Percentiles rank a stretch among this genome's conserved stretches.
Evolutionary conservation across 2,329 filamentous ascomycete species (phyloP).

Genomic region (Alternaria ethzedia): DNA sequence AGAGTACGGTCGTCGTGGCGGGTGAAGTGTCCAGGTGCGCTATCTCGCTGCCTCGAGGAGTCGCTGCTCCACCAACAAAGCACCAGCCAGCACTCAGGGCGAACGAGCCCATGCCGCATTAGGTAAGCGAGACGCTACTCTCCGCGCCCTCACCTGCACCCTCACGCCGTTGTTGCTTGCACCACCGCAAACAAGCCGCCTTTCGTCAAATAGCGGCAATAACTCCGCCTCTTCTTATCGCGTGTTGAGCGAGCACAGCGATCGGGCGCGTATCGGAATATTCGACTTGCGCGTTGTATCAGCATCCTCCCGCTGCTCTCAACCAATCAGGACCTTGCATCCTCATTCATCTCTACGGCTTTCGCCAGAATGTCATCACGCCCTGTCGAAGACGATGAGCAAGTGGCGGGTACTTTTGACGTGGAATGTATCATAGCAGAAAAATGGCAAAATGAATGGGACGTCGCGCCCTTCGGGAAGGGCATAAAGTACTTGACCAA

Average conservation of each 20-base stretch:
- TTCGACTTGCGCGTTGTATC: not conserved
- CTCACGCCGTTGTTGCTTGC: not conserved
- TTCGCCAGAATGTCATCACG: constrained; percentile 11
- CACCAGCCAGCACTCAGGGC: constrained; percentile 12
- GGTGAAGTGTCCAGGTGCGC: constrained; percentile 12
- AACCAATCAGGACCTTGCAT: constrained; percentile 20
- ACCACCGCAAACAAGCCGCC: not conserved
- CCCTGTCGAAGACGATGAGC: constrained; percentile 2
- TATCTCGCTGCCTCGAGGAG: constrained; percentile 18
- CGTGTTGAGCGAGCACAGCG: not conserved
- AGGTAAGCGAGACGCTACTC: constrained; percentile 12
- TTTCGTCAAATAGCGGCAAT: not conserved
- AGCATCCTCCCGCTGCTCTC: not conserved
- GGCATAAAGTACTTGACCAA: constrained; percentile 63
- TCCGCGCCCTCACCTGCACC: not conserved
- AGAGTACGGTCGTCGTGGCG: constrained; percentile 3
- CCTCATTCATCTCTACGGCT: not conserved
- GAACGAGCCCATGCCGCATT: constrained; percentile 9
- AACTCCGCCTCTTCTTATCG: not conserved
- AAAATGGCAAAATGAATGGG: constrained; percentile 53
- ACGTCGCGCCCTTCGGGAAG: constrained; percentile 26
- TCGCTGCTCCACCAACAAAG: constrained; percentile 13
- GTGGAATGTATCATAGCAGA: constrained; percentile 35
- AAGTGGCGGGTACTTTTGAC: constrained; percentile 14
- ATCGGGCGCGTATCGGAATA: not conserved